Base-by-base conservation (phyloP, 2,329 filamentous ascomycete genomes). In the Aspergillus glaucus region DNA sequence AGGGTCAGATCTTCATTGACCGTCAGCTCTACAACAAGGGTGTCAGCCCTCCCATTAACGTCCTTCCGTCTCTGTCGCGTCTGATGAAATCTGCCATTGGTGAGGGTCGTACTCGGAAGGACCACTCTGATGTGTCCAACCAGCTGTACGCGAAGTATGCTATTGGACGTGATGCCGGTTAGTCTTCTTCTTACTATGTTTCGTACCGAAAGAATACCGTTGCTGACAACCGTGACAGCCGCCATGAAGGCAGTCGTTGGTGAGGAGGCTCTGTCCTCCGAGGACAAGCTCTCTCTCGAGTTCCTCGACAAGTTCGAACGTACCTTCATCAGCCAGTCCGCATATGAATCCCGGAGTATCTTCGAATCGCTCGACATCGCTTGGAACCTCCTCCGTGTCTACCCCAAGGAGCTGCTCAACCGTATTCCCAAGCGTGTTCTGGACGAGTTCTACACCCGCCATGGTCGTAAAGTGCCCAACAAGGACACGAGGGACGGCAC, bases 11-110 rank as follows among this genome's bases (percentile, higher is more conserved):
- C 67, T 97, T 94, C 75, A 82, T 98, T 64, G 93, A 98, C 72
- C 89, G 92, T 75, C 84, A 87, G 66, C 79, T 98, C 46, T 72
- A 90, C 79, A 98, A 98, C 81, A 93, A 93, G 78, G 92, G 91
- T 75, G 85, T 98, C 75, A 96, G 95, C 79, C 93, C 93, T 46
- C 93, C 93, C 17, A 98, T 98, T 79, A 98, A 98, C 77, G 93
- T 98, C 56, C 78, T 98, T 53, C 93, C 93, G 21, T 98, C 93
- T 43, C 86, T 98, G 36, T 98, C 93, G 21, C 93, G 93, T 82
- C 86, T 98, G 68, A 98, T 98, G 93, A 98, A 98, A 76, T 98
- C 93, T 65, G 93, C 93, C 70, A 98, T 98, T 65, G 93, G 93
- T 62, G 91, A 97, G 75, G 89, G 89, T 57, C 92, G 91, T 80